Conservation (phyloP, 257 asterid genomes). For the Anisodus tanguticus region DNA sequence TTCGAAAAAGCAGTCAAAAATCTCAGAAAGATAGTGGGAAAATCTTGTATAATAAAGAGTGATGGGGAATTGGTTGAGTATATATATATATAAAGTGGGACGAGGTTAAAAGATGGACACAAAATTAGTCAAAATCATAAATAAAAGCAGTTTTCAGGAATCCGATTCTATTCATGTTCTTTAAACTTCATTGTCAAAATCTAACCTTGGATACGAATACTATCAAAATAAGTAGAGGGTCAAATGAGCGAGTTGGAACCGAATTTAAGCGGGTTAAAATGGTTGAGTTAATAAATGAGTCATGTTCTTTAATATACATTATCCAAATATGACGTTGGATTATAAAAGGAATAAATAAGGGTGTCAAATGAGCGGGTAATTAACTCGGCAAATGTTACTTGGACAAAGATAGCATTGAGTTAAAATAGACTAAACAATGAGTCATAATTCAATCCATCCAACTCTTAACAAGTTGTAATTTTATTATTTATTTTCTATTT, state of each 20-base stretch:
- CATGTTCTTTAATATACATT: background rate
- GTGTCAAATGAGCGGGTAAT: too few relatives aligned
- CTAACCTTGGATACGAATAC: background rate
- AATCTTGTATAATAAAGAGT: background rate
- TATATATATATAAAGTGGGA: background rate
- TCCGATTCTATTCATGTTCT: background rate
- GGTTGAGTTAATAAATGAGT: background rate
- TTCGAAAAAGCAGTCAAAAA: background rate
- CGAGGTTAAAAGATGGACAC: background rate
- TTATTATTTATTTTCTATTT: too few relatives aligned
- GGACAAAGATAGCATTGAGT: too few relatives aligned
- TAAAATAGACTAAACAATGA: too few relatives aligned
- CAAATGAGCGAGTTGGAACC: background rate
- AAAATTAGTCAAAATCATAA: background rate
- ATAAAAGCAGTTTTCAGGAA: constrained; percentile 2
- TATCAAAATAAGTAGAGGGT: background rate
- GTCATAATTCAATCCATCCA: background rate
- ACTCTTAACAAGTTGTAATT: background rate
- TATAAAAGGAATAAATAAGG: background rate
- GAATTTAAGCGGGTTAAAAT: background rate
- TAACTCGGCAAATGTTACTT: too few relatives aligned
- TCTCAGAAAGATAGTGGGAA: background rate
- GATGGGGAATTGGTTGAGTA: constrained; percentile 16
- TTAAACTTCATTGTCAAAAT: background rate
- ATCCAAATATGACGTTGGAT: background rate